These are phyloP conservation scores for Lecanosticta acicola DNA, from an alignment of 2,329 filamentous ascomycete genomes.

Conservation along the genomic window DNA sequence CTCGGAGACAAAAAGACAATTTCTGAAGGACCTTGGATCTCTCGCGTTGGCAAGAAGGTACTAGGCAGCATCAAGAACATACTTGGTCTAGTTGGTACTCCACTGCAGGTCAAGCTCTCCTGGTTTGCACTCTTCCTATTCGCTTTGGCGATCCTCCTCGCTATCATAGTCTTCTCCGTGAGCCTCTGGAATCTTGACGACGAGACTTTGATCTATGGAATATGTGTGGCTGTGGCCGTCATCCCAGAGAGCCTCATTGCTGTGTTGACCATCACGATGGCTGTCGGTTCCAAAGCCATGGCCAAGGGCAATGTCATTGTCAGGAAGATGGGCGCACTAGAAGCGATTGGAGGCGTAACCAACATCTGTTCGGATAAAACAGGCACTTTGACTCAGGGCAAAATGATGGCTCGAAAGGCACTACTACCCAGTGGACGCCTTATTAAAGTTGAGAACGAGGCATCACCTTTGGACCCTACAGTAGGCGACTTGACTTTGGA, in stretches of 20 bases:
- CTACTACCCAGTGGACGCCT: slow-evolving; percentile 56
- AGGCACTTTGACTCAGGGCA: slow-evolving; percentile 50
- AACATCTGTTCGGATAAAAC: slow-evolving; percentile 19
- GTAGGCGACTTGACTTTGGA: slow-evolving; percentile 21
- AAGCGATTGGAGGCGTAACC: slow-evolving; percentile 56
- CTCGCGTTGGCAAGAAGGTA: slow-evolving; percentile 31
- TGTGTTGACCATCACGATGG: slow-evolving; percentile 63
- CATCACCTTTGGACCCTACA: slow-evolving; percentile 52
- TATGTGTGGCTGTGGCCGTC: slow-evolving; percentile 44
- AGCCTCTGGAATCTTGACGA: slow-evolving; percentile 44
- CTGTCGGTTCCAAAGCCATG: slow-evolving; percentile 58
- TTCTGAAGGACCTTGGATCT: slow-evolving; percentile 13
- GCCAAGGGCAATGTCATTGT: slow-evolving; percentile 58
- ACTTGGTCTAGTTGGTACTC: slow-evolving; percentile 58
- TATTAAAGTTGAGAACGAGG: slow-evolving; percentile 52
- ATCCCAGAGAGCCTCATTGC: slow-evolving; percentile 54
- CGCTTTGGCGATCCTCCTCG: slow-evolving; percentile 62
- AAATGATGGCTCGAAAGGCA: slow-evolving; percentile 57
- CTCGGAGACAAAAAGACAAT: slow-evolving; percentile 40
- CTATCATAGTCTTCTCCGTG: slow-evolving; percentile 61
- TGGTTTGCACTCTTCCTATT: slow-evolving; percentile 80
- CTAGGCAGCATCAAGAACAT: slow-evolving; percentile 49
- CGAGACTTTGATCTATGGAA: slow-evolving; percentile 45
- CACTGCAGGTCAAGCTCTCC: slow-evolving; percentile 75
- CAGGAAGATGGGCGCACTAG: slow-evolving; percentile 58